Percentiles rank a stretch among this genome's conserved stretches.
Conservation (phyloP, 345 rosid genomes). For the Populus ilicifolia region DNA sequence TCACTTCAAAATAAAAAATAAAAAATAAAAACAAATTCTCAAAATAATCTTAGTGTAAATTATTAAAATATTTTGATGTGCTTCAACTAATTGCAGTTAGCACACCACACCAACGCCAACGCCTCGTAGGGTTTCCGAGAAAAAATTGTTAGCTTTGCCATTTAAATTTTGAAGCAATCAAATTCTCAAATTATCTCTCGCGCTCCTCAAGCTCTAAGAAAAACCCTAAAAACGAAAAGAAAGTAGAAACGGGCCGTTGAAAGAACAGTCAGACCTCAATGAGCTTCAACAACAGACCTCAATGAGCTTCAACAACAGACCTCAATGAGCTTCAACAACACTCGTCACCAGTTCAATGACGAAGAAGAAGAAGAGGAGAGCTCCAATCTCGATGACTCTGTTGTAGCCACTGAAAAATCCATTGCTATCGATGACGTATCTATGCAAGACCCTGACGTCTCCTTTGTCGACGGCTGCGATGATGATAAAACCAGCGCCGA, state of each 20-base stretch:
- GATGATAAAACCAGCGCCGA: conserved; percentile 93
- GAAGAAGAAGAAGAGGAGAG: conserved; percentile 5
- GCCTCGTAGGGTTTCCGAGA: too few species aligned
- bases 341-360: not conserved
- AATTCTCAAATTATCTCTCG: too few species aligned
- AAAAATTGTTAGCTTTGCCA: too few species aligned
- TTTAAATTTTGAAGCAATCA: too few species aligned
- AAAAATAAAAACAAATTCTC: too few species aligned
- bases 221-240: not conserved
- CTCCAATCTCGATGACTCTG: conserved; percentile 37
- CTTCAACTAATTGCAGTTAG: too few species aligned
- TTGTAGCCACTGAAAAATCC: conserved; percentile 29
- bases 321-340: not conserved
- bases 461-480: conserved; percentile 30
- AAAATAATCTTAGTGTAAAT: too few species aligned
- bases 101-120: too few species aligned
- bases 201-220: not conserved
- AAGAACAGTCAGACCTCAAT: not conserved
- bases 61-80: too few species aligned
- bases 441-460: conserved; percentile 44
- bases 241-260: not conserved
- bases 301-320: too few species aligned
- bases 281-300: not conserved
- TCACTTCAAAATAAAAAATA: too few species aligned
- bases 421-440: conserved; percentile 40